Conservation (phyloP, 345 rosid species). For the Hibiscus tridactylites region DNA sequence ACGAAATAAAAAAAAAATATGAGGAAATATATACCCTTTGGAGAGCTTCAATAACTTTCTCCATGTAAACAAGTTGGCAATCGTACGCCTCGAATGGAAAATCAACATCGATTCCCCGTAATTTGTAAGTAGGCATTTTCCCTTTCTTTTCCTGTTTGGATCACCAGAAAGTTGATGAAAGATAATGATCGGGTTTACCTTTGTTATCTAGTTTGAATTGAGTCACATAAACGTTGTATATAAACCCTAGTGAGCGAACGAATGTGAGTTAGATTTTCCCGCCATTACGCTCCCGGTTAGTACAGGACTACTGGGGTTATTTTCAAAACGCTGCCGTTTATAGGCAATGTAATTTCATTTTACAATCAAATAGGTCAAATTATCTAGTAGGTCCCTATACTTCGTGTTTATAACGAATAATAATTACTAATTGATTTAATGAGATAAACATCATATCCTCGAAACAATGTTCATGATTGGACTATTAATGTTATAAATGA, state of each 20-base stretch:
- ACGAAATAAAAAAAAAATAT: not conserved
- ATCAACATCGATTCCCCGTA: conserved; percentile 82
- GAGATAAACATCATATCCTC: no score
- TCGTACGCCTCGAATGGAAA: conserved; percentile 91
- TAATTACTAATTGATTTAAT: no score
- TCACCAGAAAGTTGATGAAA: conserved; percentile 2
- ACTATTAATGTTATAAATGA: no score
- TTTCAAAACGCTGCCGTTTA: not conserved
- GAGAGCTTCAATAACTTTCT: conserved; percentile 77
- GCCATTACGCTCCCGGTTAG: conserved; percentile 15
- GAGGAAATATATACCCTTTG: conserved; percentile 48
- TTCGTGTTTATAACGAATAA: no score
- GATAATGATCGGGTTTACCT: not conserved
- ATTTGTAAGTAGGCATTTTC: conserved; percentile 67
- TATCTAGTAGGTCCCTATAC: not conserved
- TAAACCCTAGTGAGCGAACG: conserved; percentile 21
- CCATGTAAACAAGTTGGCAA: conserved; percentile 90
- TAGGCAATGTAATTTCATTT: not conserved
- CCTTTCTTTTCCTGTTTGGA: not conserved
- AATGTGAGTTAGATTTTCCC: conserved; percentile 18
- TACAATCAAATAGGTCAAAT: not conserved
- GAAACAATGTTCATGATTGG: no score
- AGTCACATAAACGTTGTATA: not conserved
- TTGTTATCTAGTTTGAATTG: not conserved
- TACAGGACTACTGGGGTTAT: not conserved